Evolutionary conservation across 768 basidiomycete genomes (phyloP).

Genomic region (Pleurotus pulmonarius): DNA sequence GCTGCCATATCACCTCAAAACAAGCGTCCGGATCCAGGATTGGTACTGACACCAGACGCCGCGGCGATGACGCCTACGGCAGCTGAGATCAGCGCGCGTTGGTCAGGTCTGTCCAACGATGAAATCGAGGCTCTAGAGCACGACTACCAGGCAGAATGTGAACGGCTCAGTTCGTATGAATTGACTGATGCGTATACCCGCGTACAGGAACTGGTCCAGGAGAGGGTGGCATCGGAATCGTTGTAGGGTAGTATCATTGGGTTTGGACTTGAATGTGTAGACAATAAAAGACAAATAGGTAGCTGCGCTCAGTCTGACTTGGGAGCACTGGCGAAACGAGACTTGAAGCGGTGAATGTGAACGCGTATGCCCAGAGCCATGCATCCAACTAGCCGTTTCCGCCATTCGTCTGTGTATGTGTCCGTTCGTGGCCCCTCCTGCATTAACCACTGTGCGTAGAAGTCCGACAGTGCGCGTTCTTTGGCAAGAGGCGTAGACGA

Average conservation of each 20-base stretch:
- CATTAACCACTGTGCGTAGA: slow-evolving; percentile 71
- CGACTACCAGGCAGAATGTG: slow-evolving; percentile 64
- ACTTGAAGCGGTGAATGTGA: slow-evolving; percentile 40
- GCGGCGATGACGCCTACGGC: slow-evolving; percentile 56
- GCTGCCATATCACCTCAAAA: slow-evolving; percentile 40
- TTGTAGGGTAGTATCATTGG: background rate
- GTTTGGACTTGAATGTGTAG: too few relatives aligned
- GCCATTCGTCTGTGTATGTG: slow-evolving; percentile 65
- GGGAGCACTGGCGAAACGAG: slow-evolving; percentile 20
- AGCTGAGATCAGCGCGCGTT: slow-evolving; percentile 64
- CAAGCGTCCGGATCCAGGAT: slow-evolving; percentile 35
- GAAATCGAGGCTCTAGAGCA: slow-evolving; percentile 52
- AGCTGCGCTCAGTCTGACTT: too few relatives aligned
- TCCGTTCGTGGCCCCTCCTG: slow-evolving; percentile 59
- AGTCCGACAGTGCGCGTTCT: slow-evolving; percentile 68
- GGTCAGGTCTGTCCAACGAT: slow-evolving; percentile 70
- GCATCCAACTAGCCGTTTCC: slow-evolving; percentile 52
- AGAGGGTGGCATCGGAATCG: slow-evolving; percentile 28
- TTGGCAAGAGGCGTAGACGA: slow-evolving; percentile 47
- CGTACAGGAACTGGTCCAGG: slow-evolving; percentile 60
- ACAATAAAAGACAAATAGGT: too few relatives aligned
- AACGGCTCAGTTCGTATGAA: slow-evolving; percentile 51
- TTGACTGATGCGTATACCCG: slow-evolving; percentile 61
- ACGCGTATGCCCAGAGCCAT: slow-evolving; percentile 60
- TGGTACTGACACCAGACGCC: slow-evolving; percentile 48